phyloP scores from a whole-genome alignment of 352 stramenopile species.

The Pythium chondricola region DNA sequence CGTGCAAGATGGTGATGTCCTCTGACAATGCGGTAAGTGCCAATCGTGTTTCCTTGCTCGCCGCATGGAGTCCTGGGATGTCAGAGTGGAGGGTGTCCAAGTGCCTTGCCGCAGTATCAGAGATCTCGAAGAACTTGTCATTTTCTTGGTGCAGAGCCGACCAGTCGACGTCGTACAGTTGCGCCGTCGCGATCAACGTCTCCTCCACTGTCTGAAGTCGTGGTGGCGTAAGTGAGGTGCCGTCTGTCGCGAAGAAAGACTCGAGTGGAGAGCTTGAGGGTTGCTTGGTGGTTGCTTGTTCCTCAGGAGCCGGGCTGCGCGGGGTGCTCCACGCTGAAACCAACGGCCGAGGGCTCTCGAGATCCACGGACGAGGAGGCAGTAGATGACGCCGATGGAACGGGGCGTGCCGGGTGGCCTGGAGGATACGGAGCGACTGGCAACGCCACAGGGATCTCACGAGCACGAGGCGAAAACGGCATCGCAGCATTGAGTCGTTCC shows the following conservation, averaged over 20 bases:
- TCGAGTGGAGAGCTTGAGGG: constrained; percentile 4
- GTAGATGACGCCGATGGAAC: constrained; percentile 1
- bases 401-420: neutral
- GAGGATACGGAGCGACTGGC: neutral
- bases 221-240: constrained; percentile 20
- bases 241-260: constrained; percentile 29
- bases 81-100: constrained; percentile 44
- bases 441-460: constrained; percentile 19
- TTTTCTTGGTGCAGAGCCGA: constrained; percentile 31
- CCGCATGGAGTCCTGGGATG: constrained; percentile 27
- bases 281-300: constrained; percentile 1
- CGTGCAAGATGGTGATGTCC: constrained; percentile 39
- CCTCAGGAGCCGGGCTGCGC: constrained; percentile 23
- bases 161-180: constrained; percentile 49
- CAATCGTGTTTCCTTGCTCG: constrained; percentile 27
- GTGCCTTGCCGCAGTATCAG: constrained; percentile 39
- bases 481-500: constrained; percentile 15
- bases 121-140: constrained; percentile 62
- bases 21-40: constrained; percentile 31
- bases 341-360: no score
- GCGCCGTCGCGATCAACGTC: constrained; percentile 29
- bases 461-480: constrained; percentile 24
- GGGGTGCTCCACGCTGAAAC: constrained; percentile 56
- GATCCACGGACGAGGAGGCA: constrained; percentile 13
- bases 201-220: constrained; percentile 42